These are phyloP conservation scores for Kickxella alabastrina DNA, from an alignment of 192 early-diverging fungal species.

Conservation along the genomic window DNA sequence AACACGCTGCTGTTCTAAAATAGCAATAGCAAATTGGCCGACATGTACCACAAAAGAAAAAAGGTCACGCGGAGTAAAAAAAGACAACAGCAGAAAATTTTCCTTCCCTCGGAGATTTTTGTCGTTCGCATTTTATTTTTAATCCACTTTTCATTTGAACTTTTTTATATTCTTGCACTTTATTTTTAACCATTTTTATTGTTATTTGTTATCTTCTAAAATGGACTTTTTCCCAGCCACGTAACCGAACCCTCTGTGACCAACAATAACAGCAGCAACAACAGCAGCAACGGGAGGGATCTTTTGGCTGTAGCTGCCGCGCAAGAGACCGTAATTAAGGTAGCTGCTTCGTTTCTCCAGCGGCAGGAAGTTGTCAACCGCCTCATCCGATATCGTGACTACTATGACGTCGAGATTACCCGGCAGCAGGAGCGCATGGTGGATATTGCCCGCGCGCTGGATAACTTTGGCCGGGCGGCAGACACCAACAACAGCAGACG, in stretches of 20 bases:
- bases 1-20: too few relatives aligned
- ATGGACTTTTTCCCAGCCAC: conserved; percentile 3
- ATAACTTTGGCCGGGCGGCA: conserved; percentile 1
- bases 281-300: conserved; percentile 8
- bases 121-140: background rate
- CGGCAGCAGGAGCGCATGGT: conserved; percentile 30
- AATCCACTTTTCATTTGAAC: background rate
- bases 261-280: conserved; percentile 1
- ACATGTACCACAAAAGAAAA: too few relatives aligned
- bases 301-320: conserved; percentile 1
- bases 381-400: conserved; percentile 27
- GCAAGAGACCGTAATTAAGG: conserved; percentile 5
- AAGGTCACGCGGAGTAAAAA: background rate
- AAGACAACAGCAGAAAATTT: too few relatives aligned
- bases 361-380: conserved; percentile 21
- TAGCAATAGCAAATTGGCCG: background rate
- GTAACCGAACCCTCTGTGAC: background rate
- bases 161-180: background rate
- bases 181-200: background rate
- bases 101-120: too few relatives aligned
- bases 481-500: conserved; percentile 1
- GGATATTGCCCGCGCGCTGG: conserved; percentile 27
- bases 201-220: conserved; percentile 3
- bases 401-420: conserved; percentile 26
- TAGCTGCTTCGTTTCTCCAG: conserved; percentile 7